Percentiles rank a stretch among this genome's conserved stretches.
Conservation (phyloP, 192 early-diverging fungal species). For the Coemansia sp. region DNA sequence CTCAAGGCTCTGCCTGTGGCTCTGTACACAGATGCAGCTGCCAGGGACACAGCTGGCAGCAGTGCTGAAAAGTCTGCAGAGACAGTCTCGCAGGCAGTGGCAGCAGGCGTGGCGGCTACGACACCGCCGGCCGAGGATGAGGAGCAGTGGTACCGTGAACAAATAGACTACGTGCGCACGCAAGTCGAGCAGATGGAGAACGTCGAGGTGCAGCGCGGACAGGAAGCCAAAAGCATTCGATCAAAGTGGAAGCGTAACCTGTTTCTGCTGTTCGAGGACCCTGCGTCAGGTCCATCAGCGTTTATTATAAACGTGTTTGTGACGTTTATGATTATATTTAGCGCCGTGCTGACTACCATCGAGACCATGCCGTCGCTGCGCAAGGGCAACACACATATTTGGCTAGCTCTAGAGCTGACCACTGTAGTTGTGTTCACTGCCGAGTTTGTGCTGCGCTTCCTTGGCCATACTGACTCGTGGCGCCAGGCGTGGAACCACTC, state of each 20-base stretch:
- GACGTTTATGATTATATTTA: constrained; percentile 69
- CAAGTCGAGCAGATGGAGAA: constrained; percentile 55
- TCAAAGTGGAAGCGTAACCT: constrained; percentile 61
- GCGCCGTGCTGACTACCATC: constrained; percentile 71
- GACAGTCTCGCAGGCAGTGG: constrained; percentile 15
- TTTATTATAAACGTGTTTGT: constrained; percentile 74
- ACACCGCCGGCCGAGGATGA: constrained; percentile 31
- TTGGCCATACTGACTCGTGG: constrained; percentile 71
- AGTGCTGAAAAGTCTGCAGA: constrained; percentile 5
- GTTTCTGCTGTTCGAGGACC: constrained; percentile 75
- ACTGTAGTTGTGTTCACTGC: constrained; percentile 75
- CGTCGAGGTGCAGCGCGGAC: constrained; percentile 40
- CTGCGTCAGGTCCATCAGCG: constrained; percentile 69
- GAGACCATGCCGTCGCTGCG: constrained; percentile 79
- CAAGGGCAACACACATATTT: constrained; percentile 45
- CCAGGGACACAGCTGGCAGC: neutral
- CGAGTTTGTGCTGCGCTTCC: constrained; percentile 68
- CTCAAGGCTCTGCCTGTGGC: constrained; percentile 20
- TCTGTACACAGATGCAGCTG: constrained; percentile 10
- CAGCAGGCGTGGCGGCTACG: constrained; percentile 18
- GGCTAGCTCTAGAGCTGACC: constrained; percentile 68
- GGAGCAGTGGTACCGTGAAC: constrained; percentile 52
- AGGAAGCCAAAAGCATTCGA: constrained; percentile 43
- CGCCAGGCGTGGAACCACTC: constrained; percentile 58
- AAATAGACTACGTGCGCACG: constrained; percentile 54